These are phyloP conservation scores for Phoma sp. DNA, from an alignment of 2,329 filamentous ascomycete species.

Conservation along the genomic window DNA sequence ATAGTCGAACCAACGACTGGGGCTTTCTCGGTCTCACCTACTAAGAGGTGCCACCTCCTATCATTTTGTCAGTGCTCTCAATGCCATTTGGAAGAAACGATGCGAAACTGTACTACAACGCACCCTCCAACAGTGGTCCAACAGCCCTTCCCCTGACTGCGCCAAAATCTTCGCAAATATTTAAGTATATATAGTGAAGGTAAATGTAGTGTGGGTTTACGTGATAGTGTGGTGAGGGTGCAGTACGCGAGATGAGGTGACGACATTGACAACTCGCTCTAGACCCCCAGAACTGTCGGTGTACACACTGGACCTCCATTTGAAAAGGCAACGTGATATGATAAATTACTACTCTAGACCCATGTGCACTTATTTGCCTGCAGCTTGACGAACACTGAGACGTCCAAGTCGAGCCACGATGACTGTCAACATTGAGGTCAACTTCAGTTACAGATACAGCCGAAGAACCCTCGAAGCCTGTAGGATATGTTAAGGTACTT, in stretches of 20 bases:
- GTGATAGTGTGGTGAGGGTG: background rate
- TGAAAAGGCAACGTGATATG: too few species aligned
- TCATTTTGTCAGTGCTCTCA: background rate
- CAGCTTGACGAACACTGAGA: too few species aligned
- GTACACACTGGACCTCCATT: too few species aligned
- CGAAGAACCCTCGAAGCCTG: too few species aligned
- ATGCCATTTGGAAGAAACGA: background rate
- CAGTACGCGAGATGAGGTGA: background rate
- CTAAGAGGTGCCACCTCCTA: background rate
- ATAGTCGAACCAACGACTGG: background rate
- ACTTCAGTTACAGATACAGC: too few species aligned
- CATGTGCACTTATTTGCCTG: too few species aligned
- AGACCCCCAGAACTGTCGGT: background rate
- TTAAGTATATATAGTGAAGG: background rate
- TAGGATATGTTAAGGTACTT: too few species aligned
- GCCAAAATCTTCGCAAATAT: too few species aligned
- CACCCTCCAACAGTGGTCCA: background rate
- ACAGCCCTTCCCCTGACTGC: background rate
- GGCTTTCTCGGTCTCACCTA: background rate
- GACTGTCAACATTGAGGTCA: too few species aligned
- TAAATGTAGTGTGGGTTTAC: background rate
- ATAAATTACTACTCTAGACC: too few species aligned
- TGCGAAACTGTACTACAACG: background rate
- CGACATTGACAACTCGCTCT: background rate
- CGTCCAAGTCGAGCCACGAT: too few species aligned